These are phyloP conservation scores for Ampelomyces quisqualis DNA, from an alignment of 2,329 filamentous ascomycete genomes.

Conservation along the genomic window DNA sequence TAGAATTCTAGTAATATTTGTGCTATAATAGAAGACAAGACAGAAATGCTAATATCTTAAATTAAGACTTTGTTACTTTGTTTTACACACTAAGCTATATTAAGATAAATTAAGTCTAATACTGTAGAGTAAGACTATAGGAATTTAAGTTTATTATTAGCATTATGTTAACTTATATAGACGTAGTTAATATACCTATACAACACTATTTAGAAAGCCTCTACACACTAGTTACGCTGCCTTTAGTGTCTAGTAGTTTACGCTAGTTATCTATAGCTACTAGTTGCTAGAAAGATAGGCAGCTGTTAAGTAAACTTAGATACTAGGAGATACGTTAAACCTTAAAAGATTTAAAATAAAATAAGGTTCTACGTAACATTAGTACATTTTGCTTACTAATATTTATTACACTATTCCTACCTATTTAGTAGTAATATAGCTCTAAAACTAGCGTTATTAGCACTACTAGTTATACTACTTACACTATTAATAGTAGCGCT, in stretches of 20 bases:
- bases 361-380: not conserved
- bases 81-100: not conserved
- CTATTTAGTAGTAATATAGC: not conserved
- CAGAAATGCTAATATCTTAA: not conserved
- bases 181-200: not conserved
- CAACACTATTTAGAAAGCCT: not conserved
- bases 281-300: not conserved
- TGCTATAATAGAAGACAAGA: conserved; percentile 5
- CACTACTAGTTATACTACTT: not conserved
- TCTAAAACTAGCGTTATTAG: not conserved
- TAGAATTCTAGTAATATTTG: conserved; percentile 6
- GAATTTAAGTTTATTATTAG: not conserved
- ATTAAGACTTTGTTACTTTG: not conserved
- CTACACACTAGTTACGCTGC: not conserved
- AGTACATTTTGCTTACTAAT: not conserved
- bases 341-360: not conserved
- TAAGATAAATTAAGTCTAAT: too few relatives aligned
- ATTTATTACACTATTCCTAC: not conserved
- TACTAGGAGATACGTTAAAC: not conserved
- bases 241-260: not conserved
- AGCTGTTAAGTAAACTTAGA: not conserved
- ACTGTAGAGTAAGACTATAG: not conserved
- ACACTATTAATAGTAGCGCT: not conserved
- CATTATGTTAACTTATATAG: not conserved
- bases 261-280: not conserved